phyloP scores from a whole-genome alignment of 768 basidiomycete genomes.

The Panus rudis region DNA sequence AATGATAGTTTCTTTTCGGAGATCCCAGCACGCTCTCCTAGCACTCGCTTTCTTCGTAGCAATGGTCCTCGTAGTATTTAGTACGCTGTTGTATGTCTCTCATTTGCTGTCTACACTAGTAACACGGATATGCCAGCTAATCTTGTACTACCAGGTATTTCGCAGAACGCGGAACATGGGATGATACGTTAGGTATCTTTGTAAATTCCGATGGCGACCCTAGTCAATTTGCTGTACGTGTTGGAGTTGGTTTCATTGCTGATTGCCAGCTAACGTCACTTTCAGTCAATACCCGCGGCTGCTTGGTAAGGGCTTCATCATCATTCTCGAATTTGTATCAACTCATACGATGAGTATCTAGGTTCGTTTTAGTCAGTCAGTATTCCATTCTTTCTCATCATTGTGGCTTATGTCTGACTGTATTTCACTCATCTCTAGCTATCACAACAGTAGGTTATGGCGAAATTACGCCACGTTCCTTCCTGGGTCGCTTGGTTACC shows the following conservation, averaged over 20 bases:
- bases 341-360: constrained; percentile 9
- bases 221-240: constrained; percentile 63
- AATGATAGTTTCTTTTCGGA: constrained; percentile 83
- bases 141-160: constrained; percentile 53
- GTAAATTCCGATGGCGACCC: constrained; percentile 83
- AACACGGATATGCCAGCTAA: neutral
- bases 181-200: constrained; percentile 69
- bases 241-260: neutral
- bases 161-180: constrained; percentile 88
- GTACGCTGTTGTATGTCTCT: constrained; percentile 63
- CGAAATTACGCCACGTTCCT: constrained; percentile 83
- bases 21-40: constrained; percentile 81
- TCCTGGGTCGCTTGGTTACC: constrained; percentile 81
- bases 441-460: constrained; percentile 91
- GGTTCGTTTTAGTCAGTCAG: constrained; percentile 77
- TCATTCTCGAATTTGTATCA: constrained; percentile 1
- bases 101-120: neutral
- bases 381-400: too few relatives aligned
- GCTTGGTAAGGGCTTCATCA: constrained; percentile 54
- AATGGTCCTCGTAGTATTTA: constrained; percentile 83
- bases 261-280: neutral
- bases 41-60: constrained; percentile 85
- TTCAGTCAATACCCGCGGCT: constrained; percentile 62
- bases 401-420: too few relatives aligned
- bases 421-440: constrained; percentile 36